A percentile compares a stretch with the other conserved stretches of the same genome.
Conservation (phyloP, 1,139 yeast genomes). For the Magnusiomyces paraingens region DNA sequence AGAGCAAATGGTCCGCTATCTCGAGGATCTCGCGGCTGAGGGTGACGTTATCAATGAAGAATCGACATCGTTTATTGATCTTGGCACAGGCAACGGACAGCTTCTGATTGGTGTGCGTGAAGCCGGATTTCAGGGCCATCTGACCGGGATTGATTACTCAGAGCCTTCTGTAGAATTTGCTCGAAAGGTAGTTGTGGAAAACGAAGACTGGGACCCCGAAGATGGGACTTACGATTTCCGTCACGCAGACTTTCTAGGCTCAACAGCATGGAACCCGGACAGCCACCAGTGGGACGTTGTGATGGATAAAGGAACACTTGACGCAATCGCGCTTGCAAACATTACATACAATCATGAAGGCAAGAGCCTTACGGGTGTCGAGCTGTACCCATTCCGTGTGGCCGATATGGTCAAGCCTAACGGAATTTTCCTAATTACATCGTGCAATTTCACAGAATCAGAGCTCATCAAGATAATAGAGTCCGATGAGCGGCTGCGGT, state of each 20-base stretch:
- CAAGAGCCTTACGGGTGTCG: slow-evolving; percentile 34
- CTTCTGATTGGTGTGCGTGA: slow-evolving; percentile 68
- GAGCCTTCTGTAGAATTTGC: slow-evolving; percentile 74
- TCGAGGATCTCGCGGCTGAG: slow-evolving; percentile 39
- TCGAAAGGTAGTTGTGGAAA: slow-evolving; percentile 42
- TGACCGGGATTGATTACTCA: slow-evolving; percentile 83
- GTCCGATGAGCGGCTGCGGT: slow-evolving; percentile 39
- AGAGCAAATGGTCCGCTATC: slow-evolving; percentile 63
- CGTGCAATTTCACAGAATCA: slow-evolving; percentile 87
- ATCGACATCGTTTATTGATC: slow-evolving; percentile 51
- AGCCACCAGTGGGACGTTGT: slow-evolving; percentile 57
- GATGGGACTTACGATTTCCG: slow-evolving; percentile 39
- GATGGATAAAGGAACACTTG: slow-evolving; percentile 90
- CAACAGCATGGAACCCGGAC: slow-evolving; percentile 32
- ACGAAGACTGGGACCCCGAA: slow-evolving; percentile 38
- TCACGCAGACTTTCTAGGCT: slow-evolving; percentile 40
- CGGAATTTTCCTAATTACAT: slow-evolving; percentile 70
- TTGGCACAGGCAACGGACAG: slow-evolving; percentile 97
- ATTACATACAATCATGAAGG: slow-evolving; percentile 38
- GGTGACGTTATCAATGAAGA: slow-evolving; percentile 19
- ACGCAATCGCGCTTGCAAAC: slow-evolving; percentile 88
- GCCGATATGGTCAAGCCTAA: slow-evolving; percentile 47
- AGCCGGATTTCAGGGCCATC: slow-evolving; percentile 41
- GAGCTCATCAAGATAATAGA: slow-evolving; percentile 58
- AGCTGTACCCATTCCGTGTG: slow-evolving; percentile 41